Evolutionary conservation across 345 rosid species (phyloP), one percentile per base, ranked within the genome.

Genomic region (Salix koriyanagi): DNA sequence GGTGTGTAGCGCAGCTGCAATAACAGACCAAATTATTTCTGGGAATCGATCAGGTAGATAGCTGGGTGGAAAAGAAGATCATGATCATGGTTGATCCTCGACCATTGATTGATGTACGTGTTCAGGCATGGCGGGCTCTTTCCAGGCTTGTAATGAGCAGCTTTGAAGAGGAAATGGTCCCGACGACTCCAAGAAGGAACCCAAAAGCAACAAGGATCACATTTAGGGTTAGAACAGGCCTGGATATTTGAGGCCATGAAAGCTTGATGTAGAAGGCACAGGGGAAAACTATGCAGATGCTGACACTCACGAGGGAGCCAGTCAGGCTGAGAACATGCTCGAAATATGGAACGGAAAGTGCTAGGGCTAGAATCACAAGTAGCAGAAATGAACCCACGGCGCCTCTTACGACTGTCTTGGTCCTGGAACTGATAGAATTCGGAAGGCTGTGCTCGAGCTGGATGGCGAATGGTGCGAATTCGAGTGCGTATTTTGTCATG

Each of bases 401-500:
- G 34, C 90, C 90, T 21, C 98, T 79, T 28, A 87, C 62, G n/a
- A 87, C 65, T 78, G 81, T 79, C 75, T 85, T 89, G 13, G 32
- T 58, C 4, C 83, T 77, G 41, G 83, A 72, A 15, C 76, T 80
- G 81, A 91, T 64, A 8, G 90, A 82, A 11, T 32, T 8, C 9
- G 93, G 92, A 50, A 93, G 91, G 73, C 68, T 76, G 28, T 65
- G 87, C 68, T 93, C 90, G 1, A 90, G 82, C 79, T 91, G 93
- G 79, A 91, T 89, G 34, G 97, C 91, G 46, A 91, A 79, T n/a
- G 98, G 94, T 16, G 91, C 87, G 26, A 90, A 91, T 80, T 89
- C 90, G 2, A 91, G 88, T 4, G 97, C 94, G 58, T 91, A 93
- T 73, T 93, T 91, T 65, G 97, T 90, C 90, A 91, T 85, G 32